A percentile compares a stretch with the other conserved stretches of the same genome.
Conservation (phyloP, 2,329 filamentous ascomycete species). For the Cladosporium sp. region DNA sequence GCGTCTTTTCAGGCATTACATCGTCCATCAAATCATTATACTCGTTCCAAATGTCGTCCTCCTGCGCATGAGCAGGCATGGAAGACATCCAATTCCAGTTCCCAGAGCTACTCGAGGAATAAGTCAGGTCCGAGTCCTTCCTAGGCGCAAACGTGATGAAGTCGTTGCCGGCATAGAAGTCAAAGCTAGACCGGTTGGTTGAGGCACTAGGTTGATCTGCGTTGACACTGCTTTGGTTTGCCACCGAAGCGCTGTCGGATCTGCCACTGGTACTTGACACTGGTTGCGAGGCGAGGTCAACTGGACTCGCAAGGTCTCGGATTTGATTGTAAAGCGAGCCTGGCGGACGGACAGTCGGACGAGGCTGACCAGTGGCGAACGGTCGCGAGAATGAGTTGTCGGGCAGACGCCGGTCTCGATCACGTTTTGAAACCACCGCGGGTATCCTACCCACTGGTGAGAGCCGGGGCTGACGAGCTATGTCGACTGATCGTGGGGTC, state of each 20-base stretch:
- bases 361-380: constrained; percentile 50
- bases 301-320: constrained; percentile 28
- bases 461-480: constrained; percentile 42
- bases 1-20: constrained; percentile 48
- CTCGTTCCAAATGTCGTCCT: constrained; percentile 92
- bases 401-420: constrained; percentile 58
- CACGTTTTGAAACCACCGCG: constrained; percentile 62
- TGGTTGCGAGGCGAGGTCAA: constrained; percentile 22
- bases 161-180: constrained; percentile 38
- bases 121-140: constrained; percentile 63
- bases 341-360: constrained; percentile 23
- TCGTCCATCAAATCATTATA: constrained; percentile 84
- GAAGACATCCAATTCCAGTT: constrained; percentile 42
- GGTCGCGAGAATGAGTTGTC: constrained; percentile 81
- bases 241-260: constrained; percentile 19
- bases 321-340: constrained; percentile 27
- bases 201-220: constrained; percentile 19
- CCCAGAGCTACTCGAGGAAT: constrained; percentile 62
- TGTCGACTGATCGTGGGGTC: constrained; percentile 14
- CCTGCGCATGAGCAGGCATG: constrained; percentile 30
- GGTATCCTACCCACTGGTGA: constrained; percentile 82
- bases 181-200: constrained; percentile 22
- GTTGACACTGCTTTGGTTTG: constrained; percentile 17
- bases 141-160: constrained; percentile 70
- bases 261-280: constrained; percentile 23